Evolutionary conservation across 106 monocot species (phyloP), one percentile per base, ranked within the genome.

Genomic region (Posidonia australis): DNA sequence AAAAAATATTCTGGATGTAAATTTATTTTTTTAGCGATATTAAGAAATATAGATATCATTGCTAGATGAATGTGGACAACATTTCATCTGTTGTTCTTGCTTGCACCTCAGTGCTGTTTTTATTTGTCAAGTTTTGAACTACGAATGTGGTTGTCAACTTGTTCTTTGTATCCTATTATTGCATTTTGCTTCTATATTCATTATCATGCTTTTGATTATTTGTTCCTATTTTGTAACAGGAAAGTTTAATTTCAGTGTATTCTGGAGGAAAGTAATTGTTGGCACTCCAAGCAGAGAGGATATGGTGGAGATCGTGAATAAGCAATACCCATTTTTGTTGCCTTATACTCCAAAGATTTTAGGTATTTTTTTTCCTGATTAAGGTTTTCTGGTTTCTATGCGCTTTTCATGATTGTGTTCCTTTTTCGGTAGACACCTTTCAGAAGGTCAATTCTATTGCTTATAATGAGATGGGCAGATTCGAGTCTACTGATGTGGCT

Each of bases 181-280:
- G 24, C 57, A 58, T 58, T 58, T 28, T 26, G 14, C 25, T 26
- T 58, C 11, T 51, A 62, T 10, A 17, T 17, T 54, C 7, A 5
- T n/a, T 29, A 2, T 19, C 2, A 32, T 13, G 19, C 16, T 7
- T 17, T 58, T 60, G 23, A n/a, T 21, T 62, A 42, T 47, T 65
- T 51, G 44, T 45, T 45, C 13, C 44, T 45, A 10, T 45, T n/a
- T 49, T 49, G 12, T 44, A 32, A 28, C 66, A 92, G 92, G 92
- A 56, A 76, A 74, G 49, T 54, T 74, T 23, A 72, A 58, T 32
- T 78, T 78, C 14, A 84, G 82, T 61, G 42, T 47, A 4, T 64
- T 94, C 16, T 94, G 93, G 93, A 86, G 89, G 59, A 86, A 86
- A 77, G 86, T 89, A 45, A 72, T 73, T 73, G 72, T 89, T 66